phyloP scores from a whole-genome alignment of 2,329 filamentous ascomycete species.

The Cladophialophora exuberans region DNA sequence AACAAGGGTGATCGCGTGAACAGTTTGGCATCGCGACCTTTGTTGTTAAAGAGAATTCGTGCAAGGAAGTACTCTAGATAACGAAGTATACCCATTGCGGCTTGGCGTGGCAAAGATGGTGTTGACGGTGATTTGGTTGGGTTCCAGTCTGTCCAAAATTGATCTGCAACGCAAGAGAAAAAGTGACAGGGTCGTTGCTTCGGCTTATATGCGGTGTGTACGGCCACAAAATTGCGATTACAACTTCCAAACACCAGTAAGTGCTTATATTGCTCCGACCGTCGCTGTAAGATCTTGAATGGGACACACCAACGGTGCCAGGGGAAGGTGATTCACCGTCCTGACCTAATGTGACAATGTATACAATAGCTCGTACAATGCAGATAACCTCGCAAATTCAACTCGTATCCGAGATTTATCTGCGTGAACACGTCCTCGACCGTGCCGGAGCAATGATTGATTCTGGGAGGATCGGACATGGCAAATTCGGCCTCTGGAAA shows the following conservation, averaged over 20 bases:
- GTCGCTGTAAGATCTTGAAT: neutral
- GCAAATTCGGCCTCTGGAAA: neutral
- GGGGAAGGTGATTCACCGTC: neutral
- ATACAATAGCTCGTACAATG: neutral
- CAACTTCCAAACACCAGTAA: too few species aligned
- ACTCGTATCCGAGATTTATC: neutral
- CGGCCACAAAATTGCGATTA: too few species aligned
- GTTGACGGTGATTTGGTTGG: neutral
- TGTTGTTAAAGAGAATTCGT: conserved; percentile 10
- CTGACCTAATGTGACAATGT: neutral
- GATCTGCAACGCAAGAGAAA: neutral
- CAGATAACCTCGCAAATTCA: neutral
- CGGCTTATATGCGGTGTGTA: too few species aligned
- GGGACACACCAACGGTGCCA: too few species aligned
- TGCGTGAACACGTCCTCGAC: neutral
- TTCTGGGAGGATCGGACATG: neutral
- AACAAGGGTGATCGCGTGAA: conserved; percentile 15
- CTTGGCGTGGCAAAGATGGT: too few species aligned
- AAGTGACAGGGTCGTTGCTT: too few species aligned
- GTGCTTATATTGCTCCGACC: too few species aligned
- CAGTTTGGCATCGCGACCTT: conserved; percentile 23
- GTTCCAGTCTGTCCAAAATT: neutral
- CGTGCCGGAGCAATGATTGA: too few species aligned
- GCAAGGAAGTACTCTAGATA: conserved; percentile 26
- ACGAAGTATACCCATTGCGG: conserved; percentile 12